Conservation (phyloP, 148 eudicot genomes). For the Rhododendron williamsianum region DNA sequence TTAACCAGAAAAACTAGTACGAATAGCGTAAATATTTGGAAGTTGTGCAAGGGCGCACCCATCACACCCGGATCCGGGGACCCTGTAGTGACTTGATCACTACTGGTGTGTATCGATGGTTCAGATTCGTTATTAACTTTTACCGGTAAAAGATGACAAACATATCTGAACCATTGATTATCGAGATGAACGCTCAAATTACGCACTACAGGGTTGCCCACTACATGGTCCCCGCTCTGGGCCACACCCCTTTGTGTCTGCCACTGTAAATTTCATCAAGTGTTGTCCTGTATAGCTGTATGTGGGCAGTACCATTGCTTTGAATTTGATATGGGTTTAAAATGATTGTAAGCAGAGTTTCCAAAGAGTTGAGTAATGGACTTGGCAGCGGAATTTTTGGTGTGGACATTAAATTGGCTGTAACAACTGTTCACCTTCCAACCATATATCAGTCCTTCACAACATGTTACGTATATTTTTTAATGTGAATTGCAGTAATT, state of each 20-base stretch:
- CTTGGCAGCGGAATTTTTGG: background rate
- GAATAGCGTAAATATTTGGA: background rate
- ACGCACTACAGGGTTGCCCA: too few relatives aligned
- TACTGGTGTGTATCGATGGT: too few relatives aligned
- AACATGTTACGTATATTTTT: background rate
- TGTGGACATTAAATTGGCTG: background rate
- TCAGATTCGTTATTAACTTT: too few relatives aligned
- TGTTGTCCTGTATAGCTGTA: background rate
- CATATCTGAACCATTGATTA: too few relatives aligned
- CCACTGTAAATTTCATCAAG: background rate
- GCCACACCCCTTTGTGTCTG: too few relatives aligned
- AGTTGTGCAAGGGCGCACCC: background rate
- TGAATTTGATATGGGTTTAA: background rate
- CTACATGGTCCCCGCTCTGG: too few relatives aligned
- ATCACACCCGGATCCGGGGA: too few relatives aligned
- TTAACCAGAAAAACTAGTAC: too few relatives aligned
- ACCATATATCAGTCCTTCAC: background rate
- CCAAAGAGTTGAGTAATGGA: background rate
- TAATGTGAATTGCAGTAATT: background rate
- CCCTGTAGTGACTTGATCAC: too few relatives aligned
- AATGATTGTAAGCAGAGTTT: background rate
- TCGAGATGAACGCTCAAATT: too few relatives aligned
- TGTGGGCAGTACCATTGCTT: background rate
- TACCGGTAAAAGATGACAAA: too few relatives aligned
- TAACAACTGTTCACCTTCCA: background rate